These are phyloP conservation scores for Entoloma clypeatum DNA, from an alignment of 1,284 basidiomycete genomes.

Conservation along the genomic window DNA sequence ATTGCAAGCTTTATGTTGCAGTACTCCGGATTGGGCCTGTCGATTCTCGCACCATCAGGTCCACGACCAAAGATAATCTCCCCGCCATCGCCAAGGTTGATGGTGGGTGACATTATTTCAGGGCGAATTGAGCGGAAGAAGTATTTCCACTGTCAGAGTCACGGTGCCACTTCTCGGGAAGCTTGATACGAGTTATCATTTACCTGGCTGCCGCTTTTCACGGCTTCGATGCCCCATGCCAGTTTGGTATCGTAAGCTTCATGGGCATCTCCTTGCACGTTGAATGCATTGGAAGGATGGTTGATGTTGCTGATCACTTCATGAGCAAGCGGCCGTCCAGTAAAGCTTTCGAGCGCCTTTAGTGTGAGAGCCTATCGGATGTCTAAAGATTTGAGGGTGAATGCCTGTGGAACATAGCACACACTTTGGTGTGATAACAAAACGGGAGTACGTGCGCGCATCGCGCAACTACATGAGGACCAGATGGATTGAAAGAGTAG, in stretches of 20 bases:
- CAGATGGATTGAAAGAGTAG: conserved; percentile 7
- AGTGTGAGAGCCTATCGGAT: conserved; percentile 13
- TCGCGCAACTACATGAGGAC: conserved; percentile 9
- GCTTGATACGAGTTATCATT: conserved; percentile 2
- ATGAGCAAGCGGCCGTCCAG: conserved; percentile 7
- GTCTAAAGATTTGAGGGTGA: conserved; percentile 5
- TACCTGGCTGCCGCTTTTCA: not conserved
- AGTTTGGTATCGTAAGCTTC: not conserved
- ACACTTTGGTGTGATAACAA: conserved; percentile 16
- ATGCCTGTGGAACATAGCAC: conserved; percentile 3
- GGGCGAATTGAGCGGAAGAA: conserved; percentile 9
- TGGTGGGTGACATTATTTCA: conserved; percentile 2
- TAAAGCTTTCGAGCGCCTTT: conserved; percentile 15
- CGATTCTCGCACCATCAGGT: conserved; percentile 6
- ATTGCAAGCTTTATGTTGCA: conserved; percentile 9
- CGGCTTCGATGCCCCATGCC: conserved; percentile 17
- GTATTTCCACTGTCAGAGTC: conserved; percentile 13
- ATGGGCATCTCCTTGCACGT: not conserved
- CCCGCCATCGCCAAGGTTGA: conserved; percentile 9
- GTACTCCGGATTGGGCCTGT: conserved; percentile 4
- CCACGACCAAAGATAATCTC: conserved; percentile 6
- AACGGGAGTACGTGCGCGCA: conserved; percentile 19
- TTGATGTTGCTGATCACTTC: conserved; percentile 12
- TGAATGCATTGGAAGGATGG: conserved; percentile 14
- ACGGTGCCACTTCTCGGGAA: conserved; percentile 4